Conservation (phyloP, 345 rosid species). For the Pistacia vera region DNA sequence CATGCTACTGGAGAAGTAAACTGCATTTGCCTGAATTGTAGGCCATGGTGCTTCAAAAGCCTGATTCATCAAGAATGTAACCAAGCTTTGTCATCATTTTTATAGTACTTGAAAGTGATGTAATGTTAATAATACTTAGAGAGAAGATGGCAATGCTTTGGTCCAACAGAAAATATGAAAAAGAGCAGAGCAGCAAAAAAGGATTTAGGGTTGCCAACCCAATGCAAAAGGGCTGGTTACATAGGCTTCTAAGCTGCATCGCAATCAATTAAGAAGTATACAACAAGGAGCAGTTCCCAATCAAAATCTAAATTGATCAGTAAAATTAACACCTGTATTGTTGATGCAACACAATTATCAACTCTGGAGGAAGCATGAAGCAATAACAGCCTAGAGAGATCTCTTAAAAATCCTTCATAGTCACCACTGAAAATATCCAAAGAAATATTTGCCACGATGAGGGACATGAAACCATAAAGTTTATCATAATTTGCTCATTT, state of each 20-base stretch:
- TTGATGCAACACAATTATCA: conserved; percentile 75
- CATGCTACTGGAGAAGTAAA: conserved; percentile 80
- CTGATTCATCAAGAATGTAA: conserved; percentile 43
- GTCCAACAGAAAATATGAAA: background rate
- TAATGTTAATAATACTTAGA: background rate
- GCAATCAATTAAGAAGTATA: background rate
- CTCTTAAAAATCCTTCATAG: conserved; percentile 82
- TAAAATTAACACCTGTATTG: conserved; percentile 67
- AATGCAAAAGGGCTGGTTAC: background rate
- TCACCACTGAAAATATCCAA: conserved; percentile 52
- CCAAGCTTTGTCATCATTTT: conserved; percentile 2
- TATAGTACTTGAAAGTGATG: background rate
- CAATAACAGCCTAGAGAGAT: conserved; percentile 60
- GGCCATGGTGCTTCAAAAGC: conserved; percentile 97
- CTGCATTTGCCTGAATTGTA: conserved; percentile 89
- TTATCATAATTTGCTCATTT: background rate
- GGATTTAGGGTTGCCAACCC: background rate
- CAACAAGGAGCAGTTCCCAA: background rate
- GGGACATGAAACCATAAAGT: background rate
- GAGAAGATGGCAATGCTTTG: background rate
- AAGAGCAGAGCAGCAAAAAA: background rate
- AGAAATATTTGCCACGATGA: conserved; percentile 12
- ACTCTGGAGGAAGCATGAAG: conserved; percentile 69
- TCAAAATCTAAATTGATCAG: background rate
- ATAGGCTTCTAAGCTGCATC: background rate